Evolutionary conservation across 2,329 filamentous ascomycete genomes (phyloP).

Genomic region (Karstenula rhodostoma): DNA sequence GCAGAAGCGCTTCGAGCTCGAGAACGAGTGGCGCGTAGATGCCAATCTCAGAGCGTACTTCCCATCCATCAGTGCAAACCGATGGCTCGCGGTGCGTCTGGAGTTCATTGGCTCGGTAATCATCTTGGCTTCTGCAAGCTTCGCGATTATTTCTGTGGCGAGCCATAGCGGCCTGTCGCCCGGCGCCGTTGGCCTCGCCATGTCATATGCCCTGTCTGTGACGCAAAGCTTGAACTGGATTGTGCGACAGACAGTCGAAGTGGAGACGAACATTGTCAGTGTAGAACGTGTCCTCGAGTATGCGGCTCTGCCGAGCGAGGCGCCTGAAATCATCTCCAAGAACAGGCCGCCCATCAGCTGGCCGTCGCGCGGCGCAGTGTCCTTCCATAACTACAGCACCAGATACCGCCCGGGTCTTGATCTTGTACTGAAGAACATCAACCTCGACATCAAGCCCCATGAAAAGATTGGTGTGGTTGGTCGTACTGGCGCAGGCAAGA

Average conservation of each 20-base stretch:
- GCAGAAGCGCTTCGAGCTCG: slow-evolving; percentile 82
- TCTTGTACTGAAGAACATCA: slow-evolving; percentile 91
- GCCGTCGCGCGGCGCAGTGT: slow-evolving; percentile 87
- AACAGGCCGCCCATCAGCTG: slow-evolving; percentile 87
- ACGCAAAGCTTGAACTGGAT: slow-evolving; percentile 99
- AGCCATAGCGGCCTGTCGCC: slow-evolving; percentile 69
- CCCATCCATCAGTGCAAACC: slow-evolving; percentile 86
- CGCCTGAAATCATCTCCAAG: slow-evolving; percentile 90
- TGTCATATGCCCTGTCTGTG: slow-evolving; percentile 98
- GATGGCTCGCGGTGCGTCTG: slow-evolving; percentile 93
- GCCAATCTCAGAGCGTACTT: slow-evolving; percentile 94
- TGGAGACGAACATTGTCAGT: slow-evolving; percentile 99
- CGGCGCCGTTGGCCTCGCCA: slow-evolving; percentile 87
- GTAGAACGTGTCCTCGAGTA: slow-evolving; percentile 98
- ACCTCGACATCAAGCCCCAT: slow-evolving; percentile 88
- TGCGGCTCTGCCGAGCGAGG: slow-evolving; percentile 87
- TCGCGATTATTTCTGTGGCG: slow-evolving; percentile 82
- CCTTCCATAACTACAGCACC: slow-evolving; percentile 93
- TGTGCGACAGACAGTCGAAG: slow-evolving; percentile 96
- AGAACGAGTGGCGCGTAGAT: slow-evolving; percentile 98
- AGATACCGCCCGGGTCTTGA: slow-evolving; percentile 90
- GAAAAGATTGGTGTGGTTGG: slow-evolving; percentile 99
- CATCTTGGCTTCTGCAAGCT: slow-evolving; percentile 84
- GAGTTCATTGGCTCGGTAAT: slow-evolving; percentile 96
- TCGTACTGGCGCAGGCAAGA: slow-evolving; percentile 95